Conservation (phyloP, 192 early-diverging fungal genomes). For the Geranomyces michiganensis region DNA sequence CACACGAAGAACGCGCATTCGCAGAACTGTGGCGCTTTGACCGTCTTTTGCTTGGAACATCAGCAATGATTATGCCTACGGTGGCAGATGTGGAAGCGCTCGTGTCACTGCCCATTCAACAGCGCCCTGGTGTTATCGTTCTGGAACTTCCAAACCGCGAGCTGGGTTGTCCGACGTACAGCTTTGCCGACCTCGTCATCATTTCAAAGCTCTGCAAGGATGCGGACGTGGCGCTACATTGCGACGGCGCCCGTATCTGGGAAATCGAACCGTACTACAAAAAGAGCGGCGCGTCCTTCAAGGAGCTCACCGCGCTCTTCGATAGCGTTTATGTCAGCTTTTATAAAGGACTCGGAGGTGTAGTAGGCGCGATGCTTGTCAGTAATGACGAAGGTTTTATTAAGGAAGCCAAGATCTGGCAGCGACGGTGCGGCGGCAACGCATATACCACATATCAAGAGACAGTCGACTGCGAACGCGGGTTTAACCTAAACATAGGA, state of each 20-base stretch:
- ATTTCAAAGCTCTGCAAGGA: constrained; percentile 5
- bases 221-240: constrained; percentile 6
- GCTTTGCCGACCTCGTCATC: not conserved
- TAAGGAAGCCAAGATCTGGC: not conserved
- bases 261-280: constrained; percentile 8
- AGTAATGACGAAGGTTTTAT: not conserved
- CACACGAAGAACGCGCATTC: not conserved
- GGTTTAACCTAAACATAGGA: constrained; percentile 5
- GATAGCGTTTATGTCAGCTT: not conserved
- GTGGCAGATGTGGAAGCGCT: constrained; percentile 3
- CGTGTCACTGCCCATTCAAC: not conserved
- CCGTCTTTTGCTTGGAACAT: not conserved
- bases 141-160: constrained; percentile 11
- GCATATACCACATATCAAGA: not conserved
- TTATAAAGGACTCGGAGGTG: constrained; percentile 7
- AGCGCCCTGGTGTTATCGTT: constrained; percentile 1
- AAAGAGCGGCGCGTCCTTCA: not conserved
- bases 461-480: constrained; percentile 9
- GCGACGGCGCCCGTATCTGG: constrained; percentile 5
- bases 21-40: not conserved
- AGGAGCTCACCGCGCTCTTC: constrained; percentile 1
- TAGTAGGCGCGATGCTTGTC: not conserved
- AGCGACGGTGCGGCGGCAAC: not conserved
- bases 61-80: not conserved
- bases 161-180: constrained; percentile 6